Base-by-base conservation (phyloP, 306 rosid genomes). In the Begonia fuchsioides region DNA sequence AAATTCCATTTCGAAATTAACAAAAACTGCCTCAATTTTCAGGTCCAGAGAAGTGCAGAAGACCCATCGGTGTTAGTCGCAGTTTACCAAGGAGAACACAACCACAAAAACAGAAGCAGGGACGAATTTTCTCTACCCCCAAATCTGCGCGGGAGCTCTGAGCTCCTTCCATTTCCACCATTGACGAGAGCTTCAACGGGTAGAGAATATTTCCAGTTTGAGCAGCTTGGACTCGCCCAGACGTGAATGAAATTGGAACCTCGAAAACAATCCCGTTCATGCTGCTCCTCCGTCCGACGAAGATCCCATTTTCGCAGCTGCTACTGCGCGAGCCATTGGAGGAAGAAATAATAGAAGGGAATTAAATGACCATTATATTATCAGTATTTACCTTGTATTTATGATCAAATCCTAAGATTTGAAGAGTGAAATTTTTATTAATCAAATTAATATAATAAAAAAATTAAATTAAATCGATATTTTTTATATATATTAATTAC, bases 1-100 rank as follows among this genome's bases (percentile, higher is more conserved):
- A 26, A 26, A 26, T 26, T 26, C 32, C 35, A 26, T 4, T 26
- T 26, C 11, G 1, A 17, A 12, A 4, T 26, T 26, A 10, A 14
- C 15, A 9, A 8, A 8, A 26, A 2, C 47, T 45, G 16, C 14
- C 52, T 1, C 44, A 13, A 49, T 17, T 47, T 26, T 26, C 35
- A 83, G 96, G 96, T 88, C 52, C 96, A 88, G 64, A 88, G 69
- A 69, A 88, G 96, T 68, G 52, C 71, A 39, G 95, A 78, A 35
- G 85, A 88, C 61, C 86, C 93, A 35, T 59, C 73, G 12, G 43
- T 83, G 11, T 60, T 88, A 57, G 95, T 88, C 39, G 87, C 82
- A 20, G 83, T 81, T 6, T 88, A 88, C 16, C 93, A 88, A 70
- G 96, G 96, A 54, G 83, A 81, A 49, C 96, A 88, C 68, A 80